These are phyloP conservation scores for Aspergillus neoniger DNA, from an alignment of 2,329 filamentous ascomycete genomes.

Conservation along the genomic window DNA sequence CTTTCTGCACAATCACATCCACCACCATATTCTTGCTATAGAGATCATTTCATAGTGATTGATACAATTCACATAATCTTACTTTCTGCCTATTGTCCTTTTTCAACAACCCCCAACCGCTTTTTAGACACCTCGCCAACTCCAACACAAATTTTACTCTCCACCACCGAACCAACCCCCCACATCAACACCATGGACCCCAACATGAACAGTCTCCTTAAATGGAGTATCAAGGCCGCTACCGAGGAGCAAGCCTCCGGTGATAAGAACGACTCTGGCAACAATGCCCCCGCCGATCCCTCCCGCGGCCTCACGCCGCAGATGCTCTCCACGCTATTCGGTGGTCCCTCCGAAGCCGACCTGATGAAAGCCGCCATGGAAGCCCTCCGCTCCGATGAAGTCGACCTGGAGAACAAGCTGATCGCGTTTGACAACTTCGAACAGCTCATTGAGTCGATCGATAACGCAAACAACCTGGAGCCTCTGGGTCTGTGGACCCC, in stretches of 20 bases:
- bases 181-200: conserved; percentile 54
- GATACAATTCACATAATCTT: background rate
- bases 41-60: background rate
- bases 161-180: conserved; percentile 12
- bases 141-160: conserved; percentile 7
- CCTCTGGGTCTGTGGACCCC: conserved; percentile 79
- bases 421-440: conserved; percentile 94
- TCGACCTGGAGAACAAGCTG: conserved; percentile 73
- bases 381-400: conserved; percentile 67
- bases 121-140: background rate
- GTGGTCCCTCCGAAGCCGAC: conserved; percentile 85
- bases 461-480: conserved; percentile 95
- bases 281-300: conserved; percentile 32
- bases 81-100: background rate
- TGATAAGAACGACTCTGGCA: conserved; percentile 31
- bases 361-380: conserved; percentile 85
- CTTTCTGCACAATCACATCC: background rate
- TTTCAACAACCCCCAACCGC: background rate
- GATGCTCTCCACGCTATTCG: conserved; percentile 72
- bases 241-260: conserved; percentile 39
- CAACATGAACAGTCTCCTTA: conserved; percentile 73
- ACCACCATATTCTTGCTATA: conserved; percentile 3
- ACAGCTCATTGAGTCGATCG: conserved; percentile 85
- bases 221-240: conserved; percentile 73
- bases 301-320: conserved; percentile 63